Percentiles rank a stretch among this genome's conserved stretches.
These are phyloP conservation scores for Fraxinus cuspidata DNA, from an alignment of 257 asterid species.

Conservation along the genomic window DNA sequence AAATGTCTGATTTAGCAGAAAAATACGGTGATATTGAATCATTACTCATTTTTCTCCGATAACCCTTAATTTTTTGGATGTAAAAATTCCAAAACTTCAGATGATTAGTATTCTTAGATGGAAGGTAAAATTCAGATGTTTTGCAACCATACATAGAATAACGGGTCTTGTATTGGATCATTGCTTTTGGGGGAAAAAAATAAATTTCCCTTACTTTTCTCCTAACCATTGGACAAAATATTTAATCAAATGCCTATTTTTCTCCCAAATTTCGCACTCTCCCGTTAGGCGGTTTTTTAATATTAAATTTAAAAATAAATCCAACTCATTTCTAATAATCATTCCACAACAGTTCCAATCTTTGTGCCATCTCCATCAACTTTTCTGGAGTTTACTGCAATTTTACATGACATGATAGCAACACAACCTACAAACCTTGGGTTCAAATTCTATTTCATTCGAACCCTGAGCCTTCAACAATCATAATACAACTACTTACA, in stretches of 20 bases:
- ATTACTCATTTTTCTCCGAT: background rate
- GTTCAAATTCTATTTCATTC: background rate
- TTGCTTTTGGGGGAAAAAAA: background rate
- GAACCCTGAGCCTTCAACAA: background rate
- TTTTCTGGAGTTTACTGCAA: background rate
- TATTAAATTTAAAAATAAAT: background rate
- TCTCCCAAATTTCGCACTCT: slow-evolving; percentile 29
- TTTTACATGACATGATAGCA: background rate
- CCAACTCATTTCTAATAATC: background rate
- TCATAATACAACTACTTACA: background rate
- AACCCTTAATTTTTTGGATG: background rate
- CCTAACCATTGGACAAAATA: slow-evolving; percentile 9
- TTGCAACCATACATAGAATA: background rate
- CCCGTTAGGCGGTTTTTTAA: background rate
- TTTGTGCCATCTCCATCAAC: background rate
- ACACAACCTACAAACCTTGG: background rate
- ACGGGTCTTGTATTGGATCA: background rate
- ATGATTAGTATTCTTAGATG: background rate
- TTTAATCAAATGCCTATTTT: background rate
- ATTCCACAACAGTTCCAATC: background rate
- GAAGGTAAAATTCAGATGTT: background rate
- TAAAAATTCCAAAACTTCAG: background rate
- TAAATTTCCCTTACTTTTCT: background rate
- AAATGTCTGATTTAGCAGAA: background rate
- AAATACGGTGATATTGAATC: background rate